These are phyloP conservation scores for Wickerhamomyces kurtzmanii DNA, from an alignment of 805 yeast genomes.

Conservation along the genomic window DNA sequence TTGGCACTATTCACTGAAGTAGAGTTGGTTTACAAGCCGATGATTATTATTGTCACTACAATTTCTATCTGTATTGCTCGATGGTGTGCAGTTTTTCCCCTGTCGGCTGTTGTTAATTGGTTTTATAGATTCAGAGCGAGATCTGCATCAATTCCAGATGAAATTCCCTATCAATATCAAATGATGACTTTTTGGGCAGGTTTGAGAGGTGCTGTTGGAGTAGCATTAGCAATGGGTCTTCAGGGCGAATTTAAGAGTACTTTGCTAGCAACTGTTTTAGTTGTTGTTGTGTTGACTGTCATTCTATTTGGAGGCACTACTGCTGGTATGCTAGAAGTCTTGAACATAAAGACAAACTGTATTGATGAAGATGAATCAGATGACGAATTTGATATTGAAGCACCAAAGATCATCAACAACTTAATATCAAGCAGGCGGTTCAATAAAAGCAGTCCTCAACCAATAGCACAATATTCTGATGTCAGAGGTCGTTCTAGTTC, in stretches of 20 bases:
- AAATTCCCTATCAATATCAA: constrained; percentile 90
- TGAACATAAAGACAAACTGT: constrained; percentile 89
- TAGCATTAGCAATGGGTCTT: constrained; percentile 94
- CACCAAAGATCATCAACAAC: constrained; percentile 26
- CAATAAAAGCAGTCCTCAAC: neutral
- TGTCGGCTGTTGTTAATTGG: constrained; percentile 78
- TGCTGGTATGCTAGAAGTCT: constrained; percentile 93
- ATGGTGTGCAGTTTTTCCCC: constrained; percentile 96
- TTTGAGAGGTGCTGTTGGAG: constrained; percentile 97
- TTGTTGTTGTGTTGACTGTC: constrained; percentile 93
- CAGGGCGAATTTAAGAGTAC: constrained; percentile 91
- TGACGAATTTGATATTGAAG: constrained; percentile 93
- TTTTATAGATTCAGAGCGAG: constrained; percentile 52
- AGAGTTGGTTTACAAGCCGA: constrained; percentile 88
- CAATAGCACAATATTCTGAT: constrained; percentile 18
- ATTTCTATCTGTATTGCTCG: constrained; percentile 88
- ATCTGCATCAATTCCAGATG: constrained; percentile 55
- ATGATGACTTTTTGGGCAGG: constrained; percentile 99
- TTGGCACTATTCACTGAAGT: constrained; percentile 93
- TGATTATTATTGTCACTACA: constrained; percentile 83
- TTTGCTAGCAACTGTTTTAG: constrained; percentile 86
- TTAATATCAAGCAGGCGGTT: constrained; percentile 12
- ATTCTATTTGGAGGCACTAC: constrained; percentile 97
- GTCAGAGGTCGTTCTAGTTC: too few species aligned
- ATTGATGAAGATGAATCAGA: constrained; percentile 76